Percentiles rank a stretch among this genome's conserved stretches.
Evolutionary conservation across 257 asterid genomes (phyloP).

Genomic region (Petunia secreta): DNA sequence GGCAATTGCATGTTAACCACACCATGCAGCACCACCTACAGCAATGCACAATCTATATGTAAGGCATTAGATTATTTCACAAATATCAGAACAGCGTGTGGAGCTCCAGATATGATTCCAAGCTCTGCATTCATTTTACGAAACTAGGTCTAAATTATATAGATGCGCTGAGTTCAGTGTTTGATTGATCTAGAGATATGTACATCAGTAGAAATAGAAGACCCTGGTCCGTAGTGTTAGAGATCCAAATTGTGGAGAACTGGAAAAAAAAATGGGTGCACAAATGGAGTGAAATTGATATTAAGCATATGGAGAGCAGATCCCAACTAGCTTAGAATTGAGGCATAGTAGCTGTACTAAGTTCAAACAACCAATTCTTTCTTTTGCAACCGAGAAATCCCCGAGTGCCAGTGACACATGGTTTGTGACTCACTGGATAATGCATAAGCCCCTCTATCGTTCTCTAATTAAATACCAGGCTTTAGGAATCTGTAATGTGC

Average conservation of each 20-base stretch:
- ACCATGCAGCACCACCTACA: slow-evolving; percentile 89
- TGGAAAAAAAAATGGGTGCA: not conserved
- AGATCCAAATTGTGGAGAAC: not conserved
- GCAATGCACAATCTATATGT: slow-evolving; percentile 13
- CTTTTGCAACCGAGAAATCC: no score
- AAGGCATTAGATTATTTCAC: not conserved
- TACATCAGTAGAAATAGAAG: not conserved
- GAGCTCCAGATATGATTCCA: not conserved
- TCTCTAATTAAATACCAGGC: no score
- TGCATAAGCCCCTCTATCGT: no score
- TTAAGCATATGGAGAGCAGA: not conserved
- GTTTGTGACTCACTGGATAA: no score
- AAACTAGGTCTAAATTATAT: not conserved
- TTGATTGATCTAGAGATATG: not conserved
- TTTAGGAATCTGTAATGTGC: no score
- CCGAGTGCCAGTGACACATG: no score
- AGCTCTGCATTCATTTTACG: not conserved
- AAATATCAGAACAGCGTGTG: not conserved
- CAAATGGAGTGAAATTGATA: not conserved
- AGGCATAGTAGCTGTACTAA: not conserved
- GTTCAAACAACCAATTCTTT: no score
- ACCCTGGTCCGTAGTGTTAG: not conserved
- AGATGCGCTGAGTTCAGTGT: not conserved
- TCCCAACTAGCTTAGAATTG: not conserved
- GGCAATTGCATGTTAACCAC: slow-evolving; percentile 97